Percentiles rank a stretch among this genome's conserved stretches.
phyloP scores from a whole-genome alignment of 2,329 filamentous ascomycete species.

The Talaromyces sp. region DNA sequence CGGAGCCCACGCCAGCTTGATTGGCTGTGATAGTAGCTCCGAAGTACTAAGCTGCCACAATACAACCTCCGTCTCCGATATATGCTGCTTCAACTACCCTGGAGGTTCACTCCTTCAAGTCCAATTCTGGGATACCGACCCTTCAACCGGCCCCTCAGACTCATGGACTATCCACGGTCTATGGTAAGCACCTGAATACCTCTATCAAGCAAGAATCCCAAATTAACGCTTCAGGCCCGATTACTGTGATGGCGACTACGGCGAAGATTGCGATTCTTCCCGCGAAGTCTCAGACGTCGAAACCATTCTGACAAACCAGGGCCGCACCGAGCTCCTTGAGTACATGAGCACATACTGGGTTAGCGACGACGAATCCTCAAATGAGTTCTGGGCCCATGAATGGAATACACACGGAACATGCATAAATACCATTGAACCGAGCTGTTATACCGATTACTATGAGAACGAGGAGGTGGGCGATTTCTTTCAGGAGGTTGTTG shows the following conservation, averaged over 20 bases:
- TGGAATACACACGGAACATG: slow-evolving; percentile 3
- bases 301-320: neutral
- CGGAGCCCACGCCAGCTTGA: neutral
- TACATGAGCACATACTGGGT: slow-evolving; percentile 2
- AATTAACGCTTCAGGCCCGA: neutral
- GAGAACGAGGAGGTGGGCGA: slow-evolving; percentile 1
- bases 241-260: slow-evolving; percentile 2
- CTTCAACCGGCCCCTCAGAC: neutral
- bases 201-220: too few relatives aligned
- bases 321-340: neutral
- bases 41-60: slow-evolving; percentile 3
- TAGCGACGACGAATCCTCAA: neutral
- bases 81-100: slow-evolving; percentile 5
- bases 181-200: too few relatives aligned
- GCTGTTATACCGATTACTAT: slow-evolving; percentile 2
- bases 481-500: slow-evolving; percentile 1
- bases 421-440: neutral
- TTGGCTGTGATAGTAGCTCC: neutral
- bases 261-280: slow-evolving; percentile 1
- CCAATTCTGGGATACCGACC: slow-evolving; percentile 4
- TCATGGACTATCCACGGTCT: slow-evolving; percentile 7
- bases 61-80: neutral
- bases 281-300: neutral
- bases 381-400: slow-evolving; percentile 3
- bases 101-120: neutral